These are phyloP conservation scores for Trypanosoma boissoni DNA, from an alignment of 208 protist species.

Conservation along the genomic window DNA sequence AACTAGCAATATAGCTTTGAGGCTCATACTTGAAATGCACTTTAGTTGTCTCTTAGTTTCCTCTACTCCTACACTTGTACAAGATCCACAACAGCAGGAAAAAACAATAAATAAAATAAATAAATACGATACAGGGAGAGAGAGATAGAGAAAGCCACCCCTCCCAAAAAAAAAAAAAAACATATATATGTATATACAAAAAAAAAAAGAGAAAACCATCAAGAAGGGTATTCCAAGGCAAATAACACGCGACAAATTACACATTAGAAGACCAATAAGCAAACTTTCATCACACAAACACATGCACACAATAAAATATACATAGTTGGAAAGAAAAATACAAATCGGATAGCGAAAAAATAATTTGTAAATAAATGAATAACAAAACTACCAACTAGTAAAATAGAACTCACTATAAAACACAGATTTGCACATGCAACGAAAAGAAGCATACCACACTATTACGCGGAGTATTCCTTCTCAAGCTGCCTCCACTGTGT, in stretches of 20 bases:
- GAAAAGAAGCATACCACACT: too few species aligned
- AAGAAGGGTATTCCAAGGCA: slow-evolving; percentile 1
- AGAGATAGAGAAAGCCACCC: too few species aligned
- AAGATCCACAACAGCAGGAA: not conserved
- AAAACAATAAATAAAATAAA: slow-evolving; percentile 8
- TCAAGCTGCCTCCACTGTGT: slow-evolving; percentile 49
- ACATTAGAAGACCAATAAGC: too few species aligned
- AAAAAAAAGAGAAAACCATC: not conserved
- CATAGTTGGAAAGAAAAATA: slow-evolving; percentile 3
- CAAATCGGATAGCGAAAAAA: not conserved
- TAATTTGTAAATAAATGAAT: slow-evolving; percentile 4
- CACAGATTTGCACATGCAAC: too few species aligned
- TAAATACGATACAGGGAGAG: too few species aligned
- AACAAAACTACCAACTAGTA: slow-evolving; percentile 5
- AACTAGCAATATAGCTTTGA: too few species aligned
- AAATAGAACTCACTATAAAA: too few species aligned
- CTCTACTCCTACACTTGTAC: too few species aligned
- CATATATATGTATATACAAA: not conserved
- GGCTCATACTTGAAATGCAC: too few species aligned
- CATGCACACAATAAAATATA: not conserved
- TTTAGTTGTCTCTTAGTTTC: too few species aligned
- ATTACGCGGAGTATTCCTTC: slow-evolving; percentile 25
- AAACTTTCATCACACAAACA: too few species aligned
- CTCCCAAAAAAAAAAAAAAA: too few species aligned
- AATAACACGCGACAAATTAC: not conserved